Base-by-base conservation (phyloP, 805 yeast genomes). In the Blastobotrys chiropterorum region DNA sequence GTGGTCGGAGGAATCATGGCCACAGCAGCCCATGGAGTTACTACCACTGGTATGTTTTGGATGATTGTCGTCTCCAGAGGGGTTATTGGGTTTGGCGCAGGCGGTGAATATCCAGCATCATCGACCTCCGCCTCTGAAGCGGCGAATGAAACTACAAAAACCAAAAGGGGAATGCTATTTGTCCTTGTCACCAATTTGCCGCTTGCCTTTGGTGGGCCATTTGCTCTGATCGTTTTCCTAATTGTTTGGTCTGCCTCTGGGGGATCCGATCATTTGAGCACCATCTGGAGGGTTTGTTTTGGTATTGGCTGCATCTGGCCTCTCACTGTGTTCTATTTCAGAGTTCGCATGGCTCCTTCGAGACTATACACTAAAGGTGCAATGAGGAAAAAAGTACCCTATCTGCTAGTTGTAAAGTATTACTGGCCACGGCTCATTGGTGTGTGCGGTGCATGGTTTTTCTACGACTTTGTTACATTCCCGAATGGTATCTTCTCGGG, bases 231-330 rank as follows among this genome's bases (percentile, higher is more conserved):
- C 47, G 73, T 85, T 38, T 86, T 85, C 62, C 71, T 86, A 60
- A 82, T 86, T 59, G 89, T 85, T 8, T 76, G 79, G 67, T 73
- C 75, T 49, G 83, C 83, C 46, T 78, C 83, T 31, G 76, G 77
- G 38, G 69, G 69, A 6, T 55, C 67, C 14, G 64, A 70, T 48
- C 65, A 67, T 47, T 56, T 67, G 48, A 67, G 68, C 14, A 83
- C 83, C 2, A 66, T 83, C 38, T 85, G 90, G 89, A 79, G 90
- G 72, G 76, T 81, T 19, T 76, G 83, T 72, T 81, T 82, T 56
- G 90, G 90, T 46, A 74, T 85, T 46, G 80, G 84, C 56, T 84
- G 85, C 53, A 86, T 89, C 42, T 77, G 81, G 86, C 94, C 95
- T 2, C 67, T 83, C 44, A 70, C 82, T 6, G 83, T 86, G 48